Evolutionary conservation across 2,329 filamentous ascomycete species (phyloP), one percentile per base, ranked within the genome.

Genomic region (Colletotrichum tabaci): DNA sequence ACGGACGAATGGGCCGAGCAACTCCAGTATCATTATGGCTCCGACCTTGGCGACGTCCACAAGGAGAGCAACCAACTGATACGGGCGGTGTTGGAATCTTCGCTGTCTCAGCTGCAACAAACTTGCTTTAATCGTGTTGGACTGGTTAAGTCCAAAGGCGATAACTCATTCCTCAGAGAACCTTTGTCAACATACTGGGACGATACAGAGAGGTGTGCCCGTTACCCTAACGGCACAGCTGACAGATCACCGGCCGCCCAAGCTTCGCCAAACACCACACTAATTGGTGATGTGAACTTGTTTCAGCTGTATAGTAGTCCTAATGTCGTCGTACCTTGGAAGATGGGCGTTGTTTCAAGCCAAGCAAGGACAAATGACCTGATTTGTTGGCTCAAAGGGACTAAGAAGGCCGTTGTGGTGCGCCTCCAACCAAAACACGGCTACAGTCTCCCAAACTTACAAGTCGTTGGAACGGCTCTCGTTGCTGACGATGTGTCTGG

Each of bases 391-490:
- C 21, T 61, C 1, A 44, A n/a, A 40, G 40, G 18, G 15, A 47
- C 58, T 3, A 61, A n/a, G 23, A 61, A 47, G n/a, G 58, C 46
- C 6, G 38, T 50, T 46, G 23, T 61, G 6, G 44, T 61, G 13
- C 18, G 58, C 8, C 46, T 49, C 2, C n/a, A 49, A 9, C 46
- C 46, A 16, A 18, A 21, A 49, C 5, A 10, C 10, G 9, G 40
- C 15, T 9, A 49, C 15, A 18, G 18, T 9, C 15, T n/a, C 8
- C 46, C 18, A n/a, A 18, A 9, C 46, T 49, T 49, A 21, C 46
- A 49, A 18, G n/a, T 49, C 18, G n/a, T 49, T n/a, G 18, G 46
- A 21, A 49, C 46, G n/a, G 46, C 46, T 49, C n/a, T 49, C 8
- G n/a, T 49, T 8, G 4, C 46, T 8, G 46, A 49, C 21, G 46